Conservation (phyloP, 148 eudicot genomes). For the Amaranthus cruentus region DNA sequence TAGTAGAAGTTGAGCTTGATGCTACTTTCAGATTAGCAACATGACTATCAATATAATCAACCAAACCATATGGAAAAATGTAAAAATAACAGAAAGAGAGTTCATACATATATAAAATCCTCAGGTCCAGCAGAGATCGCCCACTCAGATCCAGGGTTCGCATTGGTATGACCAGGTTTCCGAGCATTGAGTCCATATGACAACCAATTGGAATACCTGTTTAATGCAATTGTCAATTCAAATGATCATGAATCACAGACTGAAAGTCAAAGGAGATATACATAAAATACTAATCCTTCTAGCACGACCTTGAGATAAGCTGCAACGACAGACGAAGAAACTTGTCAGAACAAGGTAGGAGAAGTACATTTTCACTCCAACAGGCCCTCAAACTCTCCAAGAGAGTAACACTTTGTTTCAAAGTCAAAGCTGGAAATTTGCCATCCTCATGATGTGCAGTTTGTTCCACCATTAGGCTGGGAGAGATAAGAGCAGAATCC, state of each 20-base stretch:
- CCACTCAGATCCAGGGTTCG: slow-evolving; percentile 70
- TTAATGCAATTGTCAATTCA: slow-evolving; percentile 12
- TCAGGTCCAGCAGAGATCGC: slow-evolving; percentile 78
- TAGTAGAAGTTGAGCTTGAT: not conserved
- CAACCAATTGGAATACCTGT: slow-evolving; percentile 86
- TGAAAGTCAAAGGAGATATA: not conserved
- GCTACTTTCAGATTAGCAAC: not conserved
- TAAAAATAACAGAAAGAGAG: slow-evolving; percentile 7
- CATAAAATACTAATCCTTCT: not conserved
- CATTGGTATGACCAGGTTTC: slow-evolving; percentile 44
- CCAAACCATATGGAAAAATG: not conserved
- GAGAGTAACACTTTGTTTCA: slow-evolving; percentile 71
- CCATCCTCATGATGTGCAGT: slow-evolving; percentile 35
- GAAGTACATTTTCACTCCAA: slow-evolving; percentile 88
- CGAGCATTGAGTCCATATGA: slow-evolving; percentile 78
- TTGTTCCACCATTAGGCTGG: slow-evolving; percentile 44
- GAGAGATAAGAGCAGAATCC: slow-evolving; percentile 69
- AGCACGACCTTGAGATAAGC: slow-evolving; percentile 73
- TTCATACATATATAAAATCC: slow-evolving; percentile 69
- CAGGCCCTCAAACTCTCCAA: slow-evolving; percentile 83
- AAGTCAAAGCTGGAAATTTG: slow-evolving; percentile 37
- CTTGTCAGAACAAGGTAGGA: slow-evolving; percentile 80
- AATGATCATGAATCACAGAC: slow-evolving; percentile 4
- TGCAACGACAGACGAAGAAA: slow-evolving; percentile 88
- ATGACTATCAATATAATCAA: not conserved